Evolutionary conservation across 257 asterid species (phyloP), one percentile per base, ranked within the genome.

Genomic region (Solanum tarapatanum): DNA sequence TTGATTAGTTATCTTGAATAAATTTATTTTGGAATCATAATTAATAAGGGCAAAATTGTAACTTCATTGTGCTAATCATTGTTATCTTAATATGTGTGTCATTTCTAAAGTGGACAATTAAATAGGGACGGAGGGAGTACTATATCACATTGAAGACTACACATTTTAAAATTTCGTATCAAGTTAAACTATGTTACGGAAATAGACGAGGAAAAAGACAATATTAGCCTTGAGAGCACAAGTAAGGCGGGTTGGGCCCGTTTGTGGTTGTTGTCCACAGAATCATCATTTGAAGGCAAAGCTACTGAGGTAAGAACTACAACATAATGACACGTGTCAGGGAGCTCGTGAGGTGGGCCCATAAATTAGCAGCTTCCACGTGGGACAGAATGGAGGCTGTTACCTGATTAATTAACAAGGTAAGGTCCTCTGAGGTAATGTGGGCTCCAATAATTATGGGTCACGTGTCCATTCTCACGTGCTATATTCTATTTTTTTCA

Each of bases 401-500:
- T 90, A 41, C 90, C 91, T 83, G 83, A 86, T 84, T 86, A 88
- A 86, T 84, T 86, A 88, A 89, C 92, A 86, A 89, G 89, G 87
- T 48, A 77, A 84, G 86, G 89, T 74, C 84, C 86, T 73, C 84
- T 83, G 36, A 64, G 6, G 6, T 11, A 43, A 87, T 33, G 85
- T 41, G 80, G 36, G 58, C 37, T 77, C 95, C 93, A 87, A 37
- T 39, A 6, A 4, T 17, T 23, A 74, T 3, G 37, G 62, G 89
- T 87, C 91, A 89, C 92, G 89, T 88, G 82, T 80, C 85, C 87
- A 86, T 84, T 83, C 60, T 91, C 95, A 91, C 94, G 95, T 92
- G 93, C 92, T 55, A 70, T 48, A 43, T 48, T 1, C 17, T 35
- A 1, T 28, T 68, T 68, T 6, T 7, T 69, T 26, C 7, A 26